Conservation (phyloP, 306 rosid species). For the Styphnolobium japonicum region DNA sequence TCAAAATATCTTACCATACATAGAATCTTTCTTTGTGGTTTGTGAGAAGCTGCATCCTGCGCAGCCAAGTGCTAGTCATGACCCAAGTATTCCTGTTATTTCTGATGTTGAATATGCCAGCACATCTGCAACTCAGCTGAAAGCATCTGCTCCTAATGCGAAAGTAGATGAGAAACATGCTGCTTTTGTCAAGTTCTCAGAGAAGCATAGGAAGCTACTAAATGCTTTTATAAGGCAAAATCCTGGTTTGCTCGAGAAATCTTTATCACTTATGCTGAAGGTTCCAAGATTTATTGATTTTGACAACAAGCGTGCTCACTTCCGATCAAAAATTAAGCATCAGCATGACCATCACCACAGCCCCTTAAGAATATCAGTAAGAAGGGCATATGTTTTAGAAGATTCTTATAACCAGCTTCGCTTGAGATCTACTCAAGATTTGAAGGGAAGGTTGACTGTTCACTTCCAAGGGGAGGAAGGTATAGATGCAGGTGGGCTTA, state of each 20-base stretch:
- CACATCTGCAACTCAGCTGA: conserved; percentile 62
- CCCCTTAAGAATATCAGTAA: conserved; percentile 90
- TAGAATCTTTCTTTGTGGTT: conserved; percentile 97
- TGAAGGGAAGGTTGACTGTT: conserved; percentile 97
- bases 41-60: conserved; percentile 95
- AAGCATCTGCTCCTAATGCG: conserved; percentile 46
- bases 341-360: conserved; percentile 95
- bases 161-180: conserved; percentile 84
- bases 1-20: conserved; percentile 93
- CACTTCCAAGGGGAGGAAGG: conserved; percentile 99
- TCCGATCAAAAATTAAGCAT: conserved; percentile 96
- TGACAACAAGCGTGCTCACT: conserved; percentile 95
- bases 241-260: conserved; percentile 96
- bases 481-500: conserved; percentile 98
- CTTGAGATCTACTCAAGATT: conserved; percentile 75
- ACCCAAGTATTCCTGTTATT: conserved; percentile 49
- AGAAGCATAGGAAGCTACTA: conserved; percentile 89
- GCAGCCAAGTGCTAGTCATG: conserved; percentile 68
- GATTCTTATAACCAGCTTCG: conserved; percentile 99
- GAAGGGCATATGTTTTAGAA: conserved; percentile 96
- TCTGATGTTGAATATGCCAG: conserved; percentile 74
- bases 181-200: conserved; percentile 84
- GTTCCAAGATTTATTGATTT: conserved; percentile 94
- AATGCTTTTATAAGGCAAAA: conserved; percentile 98
- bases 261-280: conserved; percentile 91